Evolutionary conservation across 805 yeast species (phyloP).

Genomic region (Millerago galiae): DNA sequence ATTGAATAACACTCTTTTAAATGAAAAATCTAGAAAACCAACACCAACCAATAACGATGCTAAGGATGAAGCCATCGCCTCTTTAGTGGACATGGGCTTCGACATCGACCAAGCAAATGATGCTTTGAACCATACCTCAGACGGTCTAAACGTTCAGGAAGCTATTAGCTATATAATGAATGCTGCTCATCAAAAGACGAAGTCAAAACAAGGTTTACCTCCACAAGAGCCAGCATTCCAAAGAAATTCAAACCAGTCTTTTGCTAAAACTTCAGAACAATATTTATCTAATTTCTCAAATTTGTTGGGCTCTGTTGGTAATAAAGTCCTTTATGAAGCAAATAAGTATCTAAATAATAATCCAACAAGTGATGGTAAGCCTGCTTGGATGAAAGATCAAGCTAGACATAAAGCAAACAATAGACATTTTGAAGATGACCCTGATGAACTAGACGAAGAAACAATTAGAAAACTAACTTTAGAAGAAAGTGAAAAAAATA

Average conservation of each 20-base stretch:
- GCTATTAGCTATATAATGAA: slow-evolving; percentile 66
- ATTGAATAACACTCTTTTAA: not conserved
- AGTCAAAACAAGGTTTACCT: slow-evolving; percentile 22
- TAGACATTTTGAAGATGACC: slow-evolving; percentile 36
- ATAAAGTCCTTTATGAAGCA: slow-evolving; percentile 22
- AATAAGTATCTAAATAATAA: slow-evolving; percentile 24
- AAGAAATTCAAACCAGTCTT: not conserved
- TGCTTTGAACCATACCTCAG: slow-evolving; percentile 47
- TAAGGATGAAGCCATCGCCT: slow-evolving; percentile 53
- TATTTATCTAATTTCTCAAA: slow-evolving; percentile 17
- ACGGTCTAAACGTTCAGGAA: slow-evolving; percentile 51
- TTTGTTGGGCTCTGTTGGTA: slow-evolving; percentile 17
- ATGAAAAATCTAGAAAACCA: slow-evolving; percentile 1
- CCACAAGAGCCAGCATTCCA: slow-evolving; percentile 3
- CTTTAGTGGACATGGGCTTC: slow-evolving; percentile 77
- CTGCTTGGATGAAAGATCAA: slow-evolving; percentile 73
- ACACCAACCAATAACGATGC: slow-evolving; percentile 13
- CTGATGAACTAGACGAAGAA: slow-evolving; percentile 35
- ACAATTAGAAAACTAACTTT: slow-evolving; percentile 12
- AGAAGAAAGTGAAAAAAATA: slow-evolving; percentile 1
- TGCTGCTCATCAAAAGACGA: slow-evolving; percentile 41
- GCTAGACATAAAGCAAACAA: slow-evolving; percentile 34
- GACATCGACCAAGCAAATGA: slow-evolving; percentile 48
- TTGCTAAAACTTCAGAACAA: slow-evolving; percentile 12
- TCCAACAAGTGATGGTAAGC: slow-evolving; percentile 33